Percentiles rank a stretch among this genome's conserved stretches.
Conservation (phyloP, 225 moss, liverwort and hornwort species). For the Climacium dendroides region DNA sequence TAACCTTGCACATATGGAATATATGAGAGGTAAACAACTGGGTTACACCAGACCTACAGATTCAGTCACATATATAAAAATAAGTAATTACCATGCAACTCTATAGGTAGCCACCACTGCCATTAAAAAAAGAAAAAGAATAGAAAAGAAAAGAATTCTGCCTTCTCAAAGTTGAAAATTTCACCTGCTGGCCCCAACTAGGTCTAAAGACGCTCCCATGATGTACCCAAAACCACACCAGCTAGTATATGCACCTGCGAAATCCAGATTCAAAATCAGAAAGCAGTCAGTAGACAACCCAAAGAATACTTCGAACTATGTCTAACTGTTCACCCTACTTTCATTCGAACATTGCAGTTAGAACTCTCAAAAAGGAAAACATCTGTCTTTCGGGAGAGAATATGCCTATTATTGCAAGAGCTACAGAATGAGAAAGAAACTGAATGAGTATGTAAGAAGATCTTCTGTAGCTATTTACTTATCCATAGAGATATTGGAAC, state of each 20-base stretch:
- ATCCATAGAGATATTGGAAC: neutral
- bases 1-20: neutral
- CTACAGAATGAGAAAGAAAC: neutral
- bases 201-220: conserved; percentile 87
- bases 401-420: neutral
- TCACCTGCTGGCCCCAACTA: conserved; percentile 94
- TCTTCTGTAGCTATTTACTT: neutral
- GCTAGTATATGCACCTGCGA: conserved; percentile 75
- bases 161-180: neutral
- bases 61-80: neutral
- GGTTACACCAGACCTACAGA: neutral
- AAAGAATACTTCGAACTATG: neutral
- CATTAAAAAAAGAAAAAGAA: neutral
- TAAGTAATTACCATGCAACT: neutral
- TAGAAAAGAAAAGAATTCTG: neutral
- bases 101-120: neutral
- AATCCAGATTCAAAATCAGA: neutral
- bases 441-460: neutral
- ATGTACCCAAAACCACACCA: conserved; percentile 65
- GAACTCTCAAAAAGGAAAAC: neutral
- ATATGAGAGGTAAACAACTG: neutral
- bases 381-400: neutral
- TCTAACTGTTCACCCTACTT: neutral
- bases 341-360: neutral
- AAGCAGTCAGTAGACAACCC: neutral